These are phyloP conservation scores for Myriosclerotinia scirpicola DNA, from an alignment of 2,329 filamentous ascomycete species.

Conservation along the genomic window DNA sequence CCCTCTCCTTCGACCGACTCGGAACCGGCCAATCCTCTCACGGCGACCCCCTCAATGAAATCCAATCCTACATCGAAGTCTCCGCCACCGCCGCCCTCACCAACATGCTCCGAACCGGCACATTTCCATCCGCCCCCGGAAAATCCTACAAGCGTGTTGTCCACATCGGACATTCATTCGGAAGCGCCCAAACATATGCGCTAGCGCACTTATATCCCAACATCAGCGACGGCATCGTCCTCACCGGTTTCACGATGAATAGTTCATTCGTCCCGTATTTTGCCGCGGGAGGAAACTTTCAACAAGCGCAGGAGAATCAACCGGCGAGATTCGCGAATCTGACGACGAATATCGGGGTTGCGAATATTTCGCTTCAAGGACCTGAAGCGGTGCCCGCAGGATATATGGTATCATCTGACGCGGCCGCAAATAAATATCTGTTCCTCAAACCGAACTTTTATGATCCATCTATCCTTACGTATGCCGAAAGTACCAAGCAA, in stretches of 20 bases:
- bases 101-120: slow-evolving; percentile 15
- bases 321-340: background rate
- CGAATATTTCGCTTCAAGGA: background rate
- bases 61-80: slow-evolving; percentile 26
- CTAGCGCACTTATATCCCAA: background rate
- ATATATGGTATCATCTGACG: background rate
- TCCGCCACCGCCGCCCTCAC: slow-evolving; percentile 21
- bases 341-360: too few species aligned
- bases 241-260: background rate
- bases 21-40: slow-evolving; percentile 25
- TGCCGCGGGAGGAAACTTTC: background rate
- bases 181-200: background rate
- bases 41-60: slow-evolving; percentile 26
- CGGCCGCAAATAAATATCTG: background rate
- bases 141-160: background rate
- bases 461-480: background rate
- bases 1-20: slow-evolving; percentile 29
- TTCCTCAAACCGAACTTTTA: background rate
- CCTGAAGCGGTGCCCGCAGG: background rate
- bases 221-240: background rate
- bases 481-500: background rate
- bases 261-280: background rate
- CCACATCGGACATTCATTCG: background rate
- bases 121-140: background rate
- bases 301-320: slow-evolving; percentile 6